Conservation (phyloP, 164 flowering plant species). For the Magnolia kwangsiensis region DNA sequence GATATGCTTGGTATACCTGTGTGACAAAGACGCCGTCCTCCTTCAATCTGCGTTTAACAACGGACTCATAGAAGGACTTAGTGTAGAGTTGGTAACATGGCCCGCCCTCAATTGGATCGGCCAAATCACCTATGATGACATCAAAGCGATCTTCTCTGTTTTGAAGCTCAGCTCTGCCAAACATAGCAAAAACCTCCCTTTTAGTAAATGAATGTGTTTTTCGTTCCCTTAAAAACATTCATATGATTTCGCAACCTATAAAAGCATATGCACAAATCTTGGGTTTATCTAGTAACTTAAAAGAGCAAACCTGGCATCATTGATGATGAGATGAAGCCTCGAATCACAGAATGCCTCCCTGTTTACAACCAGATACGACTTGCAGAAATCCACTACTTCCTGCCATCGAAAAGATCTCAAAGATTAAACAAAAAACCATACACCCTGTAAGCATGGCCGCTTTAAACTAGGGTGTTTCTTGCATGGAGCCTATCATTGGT, state of each 20-base stretch:
- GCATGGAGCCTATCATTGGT: no score
- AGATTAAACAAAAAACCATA: no score
- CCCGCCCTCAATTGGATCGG: slow-evolving; percentile 94
- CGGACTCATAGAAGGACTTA: slow-evolving; percentile 77
- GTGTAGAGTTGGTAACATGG: slow-evolving; percentile 96
- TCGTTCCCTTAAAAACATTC: not conserved
- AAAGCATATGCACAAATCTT: no score
- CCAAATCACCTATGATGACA: slow-evolving; percentile 87
- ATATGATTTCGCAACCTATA: no score
- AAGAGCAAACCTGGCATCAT: slow-evolving; percentile 62
- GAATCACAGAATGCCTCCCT: slow-evolving; percentile 72
- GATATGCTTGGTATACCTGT: slow-evolving; percentile 43
- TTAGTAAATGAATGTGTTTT: not conserved
- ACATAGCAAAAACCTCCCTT: not conserved
- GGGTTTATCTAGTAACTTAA: not conserved
- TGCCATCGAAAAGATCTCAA: slow-evolving; percentile 17
- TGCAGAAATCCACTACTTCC: slow-evolving; percentile 96
- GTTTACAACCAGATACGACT: slow-evolving; percentile 62
- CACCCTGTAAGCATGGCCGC: no score
- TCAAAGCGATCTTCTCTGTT: slow-evolving; percentile 58
- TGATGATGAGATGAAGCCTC: slow-evolving; percentile 80
- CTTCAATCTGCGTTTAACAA: slow-evolving; percentile 67
- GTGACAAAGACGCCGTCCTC: slow-evolving; percentile 81
- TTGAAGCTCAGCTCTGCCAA: slow-evolving; percentile 68
- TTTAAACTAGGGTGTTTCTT: no score